A percentile compares a stretch with the other conserved stretches of the same genome.
phyloP scores from a whole-genome alignment of 176 grass and related monocot species.

The Oryza nivara region DNA sequence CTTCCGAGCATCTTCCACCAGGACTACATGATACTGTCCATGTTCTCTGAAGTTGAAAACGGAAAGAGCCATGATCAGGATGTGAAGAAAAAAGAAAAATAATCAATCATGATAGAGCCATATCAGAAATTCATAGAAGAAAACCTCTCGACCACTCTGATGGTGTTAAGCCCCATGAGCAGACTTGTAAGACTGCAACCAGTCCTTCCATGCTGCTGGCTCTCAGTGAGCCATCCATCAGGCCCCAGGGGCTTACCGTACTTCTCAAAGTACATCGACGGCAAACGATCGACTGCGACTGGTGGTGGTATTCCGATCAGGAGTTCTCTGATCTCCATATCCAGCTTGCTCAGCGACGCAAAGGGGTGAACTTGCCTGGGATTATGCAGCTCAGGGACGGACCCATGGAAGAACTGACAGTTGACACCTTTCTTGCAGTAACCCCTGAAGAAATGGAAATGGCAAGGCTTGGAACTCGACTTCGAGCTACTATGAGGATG shows the following conservation, averaged over 20 bases:
- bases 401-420: constrained; percentile 54
- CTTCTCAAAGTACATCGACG: constrained; percentile 40
- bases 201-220: constrained; percentile 49
- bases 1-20: constrained; percentile 49
- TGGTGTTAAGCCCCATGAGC: constrained; percentile 46
- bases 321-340: constrained; percentile 59
- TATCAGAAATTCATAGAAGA: constrained; percentile 8
- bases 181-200: constrained; percentile 48
- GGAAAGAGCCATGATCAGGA: constrained; percentile 20
- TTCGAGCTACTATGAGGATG: neutral
- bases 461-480: constrained; percentile 23
- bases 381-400: neutral
- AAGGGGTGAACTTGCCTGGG: constrained; percentile 5
- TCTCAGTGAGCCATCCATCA: constrained; percentile 33
- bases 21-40: constrained; percentile 47
- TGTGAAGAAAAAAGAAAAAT: neutral
- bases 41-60: constrained; percentile 42
- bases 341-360: constrained; percentile 46
- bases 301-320: constrained; percentile 30
- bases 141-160: constrained; percentile 53
- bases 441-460: constrained; percentile 43
- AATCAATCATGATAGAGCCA: neutral
- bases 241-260: constrained; percentile 44
- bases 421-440: constrained; percentile 57
- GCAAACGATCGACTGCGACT: constrained; percentile 52